Conservation (phyloP, 345 rosid genomes). For the Eucalyptus erythrocorys region DNA sequence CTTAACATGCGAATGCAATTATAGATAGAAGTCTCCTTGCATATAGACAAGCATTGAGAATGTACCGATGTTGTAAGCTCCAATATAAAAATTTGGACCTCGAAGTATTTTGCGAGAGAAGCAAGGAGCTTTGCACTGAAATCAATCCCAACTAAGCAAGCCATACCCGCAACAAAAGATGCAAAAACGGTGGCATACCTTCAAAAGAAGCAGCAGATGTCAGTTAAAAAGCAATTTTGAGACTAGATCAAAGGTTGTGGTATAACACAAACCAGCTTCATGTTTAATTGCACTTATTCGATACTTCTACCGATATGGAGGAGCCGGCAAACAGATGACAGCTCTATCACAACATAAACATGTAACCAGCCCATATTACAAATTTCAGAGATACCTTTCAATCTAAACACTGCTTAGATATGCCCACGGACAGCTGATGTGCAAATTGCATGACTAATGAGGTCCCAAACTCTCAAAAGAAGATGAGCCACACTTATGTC, state of each 20-base stretch:
- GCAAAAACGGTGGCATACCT: conserved; percentile 88
- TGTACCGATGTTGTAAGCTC: background rate
- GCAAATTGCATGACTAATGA: background rate
- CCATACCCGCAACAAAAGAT: conserved; percentile 88
- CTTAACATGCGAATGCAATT: background rate
- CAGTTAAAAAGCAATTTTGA: background rate
- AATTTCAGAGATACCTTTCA: background rate
- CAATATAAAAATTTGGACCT: conserved; percentile 26
- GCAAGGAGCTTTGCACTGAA: conserved; percentile 85
- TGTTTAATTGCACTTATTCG: background rate
- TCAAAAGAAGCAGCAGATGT: conserved; percentile 1
- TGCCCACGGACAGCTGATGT: background rate
- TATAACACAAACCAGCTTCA: background rate
- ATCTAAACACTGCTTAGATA: background rate
- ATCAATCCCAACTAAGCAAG: conserved; percentile 72
- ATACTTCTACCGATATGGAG: background rate
- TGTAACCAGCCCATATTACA: background rate
- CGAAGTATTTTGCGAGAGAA: conserved; percentile 62
- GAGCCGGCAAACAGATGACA: background rate
- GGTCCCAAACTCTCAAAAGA: background rate
- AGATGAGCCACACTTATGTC: background rate
- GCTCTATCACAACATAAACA: background rate
- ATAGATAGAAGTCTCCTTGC: background rate
- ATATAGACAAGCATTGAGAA: background rate
- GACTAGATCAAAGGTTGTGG: background rate